A percentile compares a stretch with the other conserved stretches of the same genome.
Conservation (phyloP, 371 early-diverging fungal genomes). For the Apophysomyces variabilis region DNA sequence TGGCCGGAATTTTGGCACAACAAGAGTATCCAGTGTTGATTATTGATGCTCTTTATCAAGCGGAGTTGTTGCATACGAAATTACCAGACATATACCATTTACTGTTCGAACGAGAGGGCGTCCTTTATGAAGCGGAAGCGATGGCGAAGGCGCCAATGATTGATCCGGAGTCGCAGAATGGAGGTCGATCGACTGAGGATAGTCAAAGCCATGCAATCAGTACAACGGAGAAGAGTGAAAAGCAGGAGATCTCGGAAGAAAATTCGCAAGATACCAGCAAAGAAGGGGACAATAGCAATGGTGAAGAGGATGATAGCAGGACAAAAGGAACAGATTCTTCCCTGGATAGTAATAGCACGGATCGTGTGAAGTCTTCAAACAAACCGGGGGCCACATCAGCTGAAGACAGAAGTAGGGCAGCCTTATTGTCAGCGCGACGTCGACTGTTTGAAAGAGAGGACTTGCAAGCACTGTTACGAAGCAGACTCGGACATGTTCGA, state of each 20-base stretch:
- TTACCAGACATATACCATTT: constrained; percentile 56
- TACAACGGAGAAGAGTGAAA: constrained; percentile 15
- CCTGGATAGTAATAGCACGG: not conserved
- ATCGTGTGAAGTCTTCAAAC: not conserved
- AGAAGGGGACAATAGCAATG: constrained; percentile 18
- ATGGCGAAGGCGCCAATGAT: constrained; percentile 39
- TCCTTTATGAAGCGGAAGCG: constrained; percentile 59
- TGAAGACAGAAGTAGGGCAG: constrained; percentile 11
- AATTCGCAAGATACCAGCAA: constrained; percentile 10
- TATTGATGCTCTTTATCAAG: constrained; percentile 60
- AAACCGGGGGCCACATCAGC: not conserved
- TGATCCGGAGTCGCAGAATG: constrained; percentile 1
- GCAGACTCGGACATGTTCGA: constrained; percentile 22
- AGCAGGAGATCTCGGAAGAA: constrained; percentile 8
- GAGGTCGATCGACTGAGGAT: constrained; percentile 3
- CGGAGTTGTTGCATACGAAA: constrained; percentile 59
- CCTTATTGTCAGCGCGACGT: constrained; percentile 12
- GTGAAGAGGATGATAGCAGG: constrained; percentile 22
- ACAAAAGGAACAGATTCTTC: constrained; percentile 18
- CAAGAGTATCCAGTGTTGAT: constrained; percentile 61
- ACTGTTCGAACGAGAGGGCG: constrained; percentile 71
- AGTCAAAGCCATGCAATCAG: not conserved
- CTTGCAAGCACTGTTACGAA: constrained; percentile 36
- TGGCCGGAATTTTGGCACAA: constrained; percentile 63
- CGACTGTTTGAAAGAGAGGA: constrained; percentile 36